Conservation (phyloP, 1,284 basidiomycete species). For the Apiotrichum mycotoxinovorans region DNA sequence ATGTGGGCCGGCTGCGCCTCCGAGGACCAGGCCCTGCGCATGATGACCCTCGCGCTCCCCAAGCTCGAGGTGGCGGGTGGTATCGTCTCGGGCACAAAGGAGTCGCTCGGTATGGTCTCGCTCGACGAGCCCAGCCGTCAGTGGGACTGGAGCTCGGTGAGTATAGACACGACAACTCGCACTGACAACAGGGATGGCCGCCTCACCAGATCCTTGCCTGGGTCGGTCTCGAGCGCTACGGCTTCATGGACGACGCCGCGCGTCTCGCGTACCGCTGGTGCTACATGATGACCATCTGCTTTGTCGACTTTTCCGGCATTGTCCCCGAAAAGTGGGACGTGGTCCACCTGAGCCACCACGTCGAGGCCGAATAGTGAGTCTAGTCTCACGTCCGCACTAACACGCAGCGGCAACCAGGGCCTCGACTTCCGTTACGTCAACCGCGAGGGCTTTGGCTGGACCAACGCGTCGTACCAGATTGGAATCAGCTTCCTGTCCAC, state of each 20-base stretch:
- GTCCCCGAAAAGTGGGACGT: slow-evolving; percentile 99
- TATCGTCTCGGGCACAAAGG: slow-evolving; percentile 94
- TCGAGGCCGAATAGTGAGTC: slow-evolving; percentile 83
- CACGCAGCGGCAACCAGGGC: slow-evolving; percentile 80
- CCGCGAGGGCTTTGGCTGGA: slow-evolving; percentile 96
- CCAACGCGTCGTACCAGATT: slow-evolving; percentile 78
- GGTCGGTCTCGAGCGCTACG: slow-evolving; percentile 95
- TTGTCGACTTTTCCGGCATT: slow-evolving; percentile 91
- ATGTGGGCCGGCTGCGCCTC: slow-evolving; percentile 96
- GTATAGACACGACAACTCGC: background rate
- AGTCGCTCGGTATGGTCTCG: slow-evolving; percentile 91
- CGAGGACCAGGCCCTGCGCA: slow-evolving; percentile 86
- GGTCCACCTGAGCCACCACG: slow-evolving; percentile 87
- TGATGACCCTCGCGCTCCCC: slow-evolving; percentile 82
- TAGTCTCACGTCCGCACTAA: slow-evolving; percentile 8
- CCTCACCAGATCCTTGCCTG: slow-evolving; percentile 96
- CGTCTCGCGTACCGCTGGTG: slow-evolving; percentile 92
- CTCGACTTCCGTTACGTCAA: slow-evolving; percentile 95
- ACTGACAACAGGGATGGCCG: slow-evolving; percentile 62
- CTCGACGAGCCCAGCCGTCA: slow-evolving; percentile 97
- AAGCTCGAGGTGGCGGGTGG: slow-evolving; percentile 97
- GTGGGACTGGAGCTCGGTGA: slow-evolving; percentile 43
- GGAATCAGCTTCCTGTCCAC: slow-evolving; percentile 90
- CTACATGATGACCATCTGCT: slow-evolving; percentile 68
- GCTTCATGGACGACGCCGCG: slow-evolving; percentile 88